phyloP scores from a whole-genome alignment of 192 early-diverging fungal species.

The Coemansia sp. region DNA sequence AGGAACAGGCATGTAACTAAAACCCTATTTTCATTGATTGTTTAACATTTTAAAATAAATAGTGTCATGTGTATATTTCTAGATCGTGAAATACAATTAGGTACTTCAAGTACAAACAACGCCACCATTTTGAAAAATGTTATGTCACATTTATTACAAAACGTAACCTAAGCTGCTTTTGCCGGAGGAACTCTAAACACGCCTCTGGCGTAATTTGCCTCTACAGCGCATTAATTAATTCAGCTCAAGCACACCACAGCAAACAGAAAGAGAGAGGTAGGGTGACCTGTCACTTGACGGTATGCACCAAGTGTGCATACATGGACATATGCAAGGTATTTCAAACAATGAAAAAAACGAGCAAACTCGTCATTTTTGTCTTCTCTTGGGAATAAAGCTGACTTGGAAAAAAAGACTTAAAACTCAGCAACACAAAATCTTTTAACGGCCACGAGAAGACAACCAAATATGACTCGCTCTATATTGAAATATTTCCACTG shows the following conservation, averaged over 20 bases:
- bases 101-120: neutral
- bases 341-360: neutral
- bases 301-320: neutral
- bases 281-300: neutral
- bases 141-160: too few species aligned
- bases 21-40: neutral
- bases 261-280: neutral
- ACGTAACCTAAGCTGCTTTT: too few species aligned
- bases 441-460: too few species aligned
- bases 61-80: neutral
- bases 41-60: neutral
- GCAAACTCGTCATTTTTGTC: neutral
- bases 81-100: neutral
- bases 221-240: neutral
- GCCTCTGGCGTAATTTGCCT: neutral
- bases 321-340: neutral
- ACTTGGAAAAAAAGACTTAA: neutral
- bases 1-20: constrained; percentile 1
- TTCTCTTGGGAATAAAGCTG: neutral
- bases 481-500: neutral
- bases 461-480: neutral
- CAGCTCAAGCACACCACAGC: neutral
- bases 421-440: neutral
- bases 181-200: neutral
- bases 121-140: neutral